A percentile compares a stretch with the other conserved stretches of the same genome.
phyloP scores from a whole-genome alignment of 352 stramenopile genomes.

The Thalassiosira hispida region DNA sequence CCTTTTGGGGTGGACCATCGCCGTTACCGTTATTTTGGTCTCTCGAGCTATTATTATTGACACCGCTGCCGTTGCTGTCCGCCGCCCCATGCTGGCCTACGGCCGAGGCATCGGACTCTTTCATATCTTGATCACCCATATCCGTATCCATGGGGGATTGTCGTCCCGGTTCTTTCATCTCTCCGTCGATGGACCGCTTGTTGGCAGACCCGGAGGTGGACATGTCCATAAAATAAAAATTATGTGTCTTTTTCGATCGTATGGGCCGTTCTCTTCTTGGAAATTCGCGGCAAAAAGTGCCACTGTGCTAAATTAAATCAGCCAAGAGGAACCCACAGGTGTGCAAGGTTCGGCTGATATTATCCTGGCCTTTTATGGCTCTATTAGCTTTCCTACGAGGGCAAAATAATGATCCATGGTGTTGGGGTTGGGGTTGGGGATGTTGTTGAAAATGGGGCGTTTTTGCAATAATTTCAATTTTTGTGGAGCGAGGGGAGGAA shows the following conservation, averaged over 20 bases:
- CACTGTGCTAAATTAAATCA: too few species aligned
- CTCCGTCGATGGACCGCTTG: conserved; percentile 32
- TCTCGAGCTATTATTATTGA: background rate
- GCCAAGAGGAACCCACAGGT: too few species aligned
- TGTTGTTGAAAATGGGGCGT: too few species aligned
- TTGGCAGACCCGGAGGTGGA: conserved; percentile 15
- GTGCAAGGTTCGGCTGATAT: too few species aligned
- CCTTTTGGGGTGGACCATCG: background rate
- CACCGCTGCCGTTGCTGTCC: background rate
- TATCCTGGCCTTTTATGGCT: too few species aligned
- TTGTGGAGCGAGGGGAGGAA: too few species aligned
- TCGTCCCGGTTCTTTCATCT: conserved; percentile 17
- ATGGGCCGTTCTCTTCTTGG: background rate
- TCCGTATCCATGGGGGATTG: conserved; percentile 1
- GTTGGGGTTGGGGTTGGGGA: too few species aligned
- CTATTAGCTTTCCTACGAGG: too few species aligned
- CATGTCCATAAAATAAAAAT: conserved; percentile 13
- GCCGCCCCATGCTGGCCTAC: background rate
- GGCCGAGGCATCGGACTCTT: background rate
- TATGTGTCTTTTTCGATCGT: background rate
- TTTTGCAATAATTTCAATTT: too few species aligned
- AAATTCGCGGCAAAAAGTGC: too few species aligned
- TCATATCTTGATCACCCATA: background rate
- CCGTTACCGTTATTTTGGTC: background rate
- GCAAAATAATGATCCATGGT: too few species aligned